These are phyloP conservation scores for Thecaphora thlaspeos DNA, from an alignment of 1,284 basidiomycete species.

Conservation along the genomic window DNA sequence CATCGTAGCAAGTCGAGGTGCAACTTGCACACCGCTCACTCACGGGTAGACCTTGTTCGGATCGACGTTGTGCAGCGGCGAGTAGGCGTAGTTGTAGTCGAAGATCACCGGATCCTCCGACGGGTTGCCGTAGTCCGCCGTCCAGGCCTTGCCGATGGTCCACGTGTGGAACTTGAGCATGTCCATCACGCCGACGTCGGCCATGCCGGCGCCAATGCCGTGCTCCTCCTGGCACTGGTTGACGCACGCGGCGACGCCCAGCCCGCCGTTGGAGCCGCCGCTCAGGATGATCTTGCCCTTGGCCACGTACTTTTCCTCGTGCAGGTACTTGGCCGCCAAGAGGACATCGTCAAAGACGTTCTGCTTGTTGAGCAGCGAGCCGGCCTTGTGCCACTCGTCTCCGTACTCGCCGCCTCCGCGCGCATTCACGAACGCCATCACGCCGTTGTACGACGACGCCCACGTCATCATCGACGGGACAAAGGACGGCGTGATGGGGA, in stretches of 20 bases:
- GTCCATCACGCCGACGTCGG: slow-evolving; percentile 66
- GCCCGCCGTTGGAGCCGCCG: slow-evolving; percentile 62
- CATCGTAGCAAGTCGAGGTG: too few relatives aligned
- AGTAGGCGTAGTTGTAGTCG: slow-evolving; percentile 51
- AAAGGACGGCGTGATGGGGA: slow-evolving; percentile 73
- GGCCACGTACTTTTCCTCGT: slow-evolving; percentile 70
- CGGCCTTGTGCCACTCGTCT: slow-evolving; percentile 63
- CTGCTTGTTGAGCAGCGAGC: slow-evolving; percentile 57
- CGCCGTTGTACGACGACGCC: slow-evolving; percentile 70
- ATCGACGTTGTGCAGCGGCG: slow-evolving; percentile 53
- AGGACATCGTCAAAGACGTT: slow-evolving; percentile 72
- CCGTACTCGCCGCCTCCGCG: slow-evolving; percentile 83
- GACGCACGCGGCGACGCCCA: slow-evolving; percentile 75
- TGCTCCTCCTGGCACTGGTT: slow-evolving; percentile 76
- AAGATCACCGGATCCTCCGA: slow-evolving; percentile 59
- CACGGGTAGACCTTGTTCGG: slow-evolving; percentile 44
- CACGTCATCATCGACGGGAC: slow-evolving; percentile 73
- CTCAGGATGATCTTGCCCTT: slow-evolving; percentile 75
- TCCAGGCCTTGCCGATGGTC: slow-evolving; percentile 71
- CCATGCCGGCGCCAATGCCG: slow-evolving; percentile 65
- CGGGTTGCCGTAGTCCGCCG: slow-evolving; percentile 77
- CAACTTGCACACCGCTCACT: neutral
- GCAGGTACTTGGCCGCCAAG: slow-evolving; percentile 68
- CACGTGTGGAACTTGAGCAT: slow-evolving; percentile 62
- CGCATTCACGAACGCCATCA: slow-evolving; percentile 67